Evolutionary conservation across 768 basidiomycete species (phyloP), one percentile per base, ranked within the genome.

Genomic region (Leccinellum rugosiceps): DNA sequence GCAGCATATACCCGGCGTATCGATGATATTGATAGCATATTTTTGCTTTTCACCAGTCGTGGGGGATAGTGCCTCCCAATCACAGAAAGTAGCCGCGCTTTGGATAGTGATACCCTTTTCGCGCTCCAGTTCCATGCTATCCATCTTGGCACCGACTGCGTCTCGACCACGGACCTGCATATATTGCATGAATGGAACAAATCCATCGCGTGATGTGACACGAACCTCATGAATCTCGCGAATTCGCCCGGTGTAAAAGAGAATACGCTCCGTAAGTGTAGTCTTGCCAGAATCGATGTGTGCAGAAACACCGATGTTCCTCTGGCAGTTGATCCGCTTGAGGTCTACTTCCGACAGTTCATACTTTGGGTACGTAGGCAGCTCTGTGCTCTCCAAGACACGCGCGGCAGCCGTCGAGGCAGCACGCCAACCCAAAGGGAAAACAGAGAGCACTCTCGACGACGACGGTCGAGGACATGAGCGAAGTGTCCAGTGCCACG

Each of bases 31-130:
- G 69, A 98, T 85, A 10, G 91, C 88, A 73, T 90, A 98, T 62
- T 94, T 92, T 63, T 90, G 82, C 68, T 84, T 86, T 35, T 80
- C 81, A 49, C 80, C 80, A 19, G 83, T 83, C 3, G 76, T 72
- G 3, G 86, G 83, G 51, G 86, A 77, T 3, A 76, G 81, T 0
- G 90, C 82, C 55, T 89, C 81, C 97, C 97, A 99, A 70, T 98
- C 96, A 64, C 94, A 96, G 74, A 95, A 99, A 0, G 97, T 98
- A 1, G 97, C 97, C 4, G 97, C 97, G 66, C 92, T 94, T 74
- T 99, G 97, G 60, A 99, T 99, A 32, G 97, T 99, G 66, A 99
- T 99, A 38, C 97, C 97, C 77, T 99, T 98, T 75, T 98, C 97
- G 48, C 96, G 81, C 72, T 99, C 97, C 4, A 99, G 79, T 61